Base-by-base conservation (phyloP, 495 filamentous ascomycete species). In the Aspergillus baeticus region DNA sequence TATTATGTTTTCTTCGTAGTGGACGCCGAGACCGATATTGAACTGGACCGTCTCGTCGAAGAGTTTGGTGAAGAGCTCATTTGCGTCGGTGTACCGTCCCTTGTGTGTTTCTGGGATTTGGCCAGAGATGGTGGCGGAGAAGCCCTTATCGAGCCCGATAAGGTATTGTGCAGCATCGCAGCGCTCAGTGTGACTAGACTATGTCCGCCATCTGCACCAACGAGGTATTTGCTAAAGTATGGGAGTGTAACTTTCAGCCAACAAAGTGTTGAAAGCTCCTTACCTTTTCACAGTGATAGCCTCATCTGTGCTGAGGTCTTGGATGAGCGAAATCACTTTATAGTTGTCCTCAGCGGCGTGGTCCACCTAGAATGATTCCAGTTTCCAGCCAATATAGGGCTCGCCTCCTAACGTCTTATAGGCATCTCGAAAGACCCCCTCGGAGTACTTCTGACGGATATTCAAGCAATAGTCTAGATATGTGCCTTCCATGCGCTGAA, bases 141-240 rank as follows among this genome's bases (percentile, higher is more conserved):
- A 55, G 2, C 33, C 33, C 23, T 49, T 55, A 33, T 55, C 53
- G 14, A 55, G 53, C 42, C 48, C 42, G n/a, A 55, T 55, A 1
- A 55, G 53, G 14, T 23, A 31, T 5, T 55, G 53, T 3, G 43
- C 53, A 1, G 53, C 53, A 7, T 34, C 33, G 8, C 52, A 49
- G 17, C 77, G 66, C 48, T 80, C 77, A 15, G 21, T 52, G 41
- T 75, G n/a, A 57, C 51, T 31, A 56, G 43, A 13, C 29, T 37
- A 11, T 48, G 53, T n/a, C 53, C 53, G 14, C 53, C 53, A 31
- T 56, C 53, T 23, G 53, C 53, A 1, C 53, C 53, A 4, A 56
- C 34, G 39, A 56, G 48, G 21, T 39, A 56, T 48, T 56, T 56
- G 31, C 53, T 56, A 31, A 10, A 3, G 2, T 13, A 10, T 0